phyloP scores from a whole-genome alignment of 108 stramenopile genomes.

The Fragilaria radians region DNA sequence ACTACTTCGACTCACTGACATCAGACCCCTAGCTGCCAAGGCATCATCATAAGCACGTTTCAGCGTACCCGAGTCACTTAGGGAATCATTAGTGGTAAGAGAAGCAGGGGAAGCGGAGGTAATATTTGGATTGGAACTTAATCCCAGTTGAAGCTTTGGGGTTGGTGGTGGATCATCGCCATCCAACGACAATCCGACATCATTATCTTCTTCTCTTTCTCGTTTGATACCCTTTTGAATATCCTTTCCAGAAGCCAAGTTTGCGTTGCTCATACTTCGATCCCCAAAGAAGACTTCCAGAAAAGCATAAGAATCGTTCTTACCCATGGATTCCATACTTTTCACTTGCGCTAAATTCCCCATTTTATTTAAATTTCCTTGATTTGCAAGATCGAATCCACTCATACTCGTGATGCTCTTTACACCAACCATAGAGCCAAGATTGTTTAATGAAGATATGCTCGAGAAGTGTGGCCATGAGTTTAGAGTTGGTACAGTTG shows the following conservation, averaged over 20 bases:
- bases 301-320: constrained; percentile 86
- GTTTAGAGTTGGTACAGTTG: constrained; percentile 57
- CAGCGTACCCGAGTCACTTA: constrained; percentile 44
- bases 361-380: constrained; percentile 79
- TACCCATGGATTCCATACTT: constrained; percentile 80
- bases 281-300: constrained; percentile 91
- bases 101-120: constrained; percentile 27
- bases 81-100: constrained; percentile 20
- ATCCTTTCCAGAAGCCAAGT: constrained; percentile 17
- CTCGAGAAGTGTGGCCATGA: constrained; percentile 91
- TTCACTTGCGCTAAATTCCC: constrained; percentile 88
- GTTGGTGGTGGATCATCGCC: constrained; percentile 61
- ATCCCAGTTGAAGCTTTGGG: constrained; percentile 8
- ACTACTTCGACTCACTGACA: constrained; percentile 73
- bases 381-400: constrained; percentile 72
- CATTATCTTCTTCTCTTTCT: constrained; percentile 82
- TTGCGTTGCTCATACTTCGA: constrained; percentile 33
- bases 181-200: constrained; percentile 85
- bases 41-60: constrained; percentile 88
- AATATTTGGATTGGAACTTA: constrained; percentile 3
- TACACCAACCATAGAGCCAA: constrained; percentile 84
- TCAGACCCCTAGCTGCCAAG: constrained; percentile 80
- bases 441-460: constrained; percentile 76
- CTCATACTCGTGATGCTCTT: constrained; percentile 87
- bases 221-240: constrained; percentile 42